phyloP scores from a whole-genome alignment of 2,329 filamentous ascomycete species.

The Phialophora verrucosa region DNA sequence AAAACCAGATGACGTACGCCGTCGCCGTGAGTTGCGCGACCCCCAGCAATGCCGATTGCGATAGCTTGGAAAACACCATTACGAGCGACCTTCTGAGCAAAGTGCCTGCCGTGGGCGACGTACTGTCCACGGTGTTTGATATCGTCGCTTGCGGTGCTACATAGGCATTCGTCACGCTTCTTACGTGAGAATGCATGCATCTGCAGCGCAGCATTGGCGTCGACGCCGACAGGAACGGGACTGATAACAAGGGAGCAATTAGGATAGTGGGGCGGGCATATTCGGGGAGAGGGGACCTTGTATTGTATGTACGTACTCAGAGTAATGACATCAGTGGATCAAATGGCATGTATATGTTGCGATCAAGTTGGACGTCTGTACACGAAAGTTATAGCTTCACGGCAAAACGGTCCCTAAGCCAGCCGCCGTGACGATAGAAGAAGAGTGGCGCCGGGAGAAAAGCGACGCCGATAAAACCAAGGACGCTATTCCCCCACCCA shows the following conservation, averaged over 20 bases:
- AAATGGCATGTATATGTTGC: too few species aligned
- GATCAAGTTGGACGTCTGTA: too few species aligned
- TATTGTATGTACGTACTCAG: too few species aligned
- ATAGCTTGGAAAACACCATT: not conserved
- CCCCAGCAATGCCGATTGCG: not conserved
- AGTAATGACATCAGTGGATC: too few species aligned
- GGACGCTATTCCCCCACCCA: conserved; percentile 59
- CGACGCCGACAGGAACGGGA: not conserved
- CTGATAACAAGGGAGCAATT: not conserved
- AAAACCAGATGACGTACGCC: not conserved
- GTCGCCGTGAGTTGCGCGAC: not conserved
- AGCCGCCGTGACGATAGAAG: not conserved
- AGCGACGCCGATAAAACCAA: conserved; percentile 62
- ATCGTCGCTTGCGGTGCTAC: not conserved
- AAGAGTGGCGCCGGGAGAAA: conserved; percentile 50
- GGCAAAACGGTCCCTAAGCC: not conserved
- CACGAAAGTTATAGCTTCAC: not conserved
- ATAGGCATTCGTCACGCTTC: not conserved
- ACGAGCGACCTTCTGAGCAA: not conserved
- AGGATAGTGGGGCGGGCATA: too few species aligned
- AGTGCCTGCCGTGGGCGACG: not conserved
- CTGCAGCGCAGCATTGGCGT: not conserved
- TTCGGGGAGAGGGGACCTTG: too few species aligned
- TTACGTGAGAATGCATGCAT: not conserved
- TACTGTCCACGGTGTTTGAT: not conserved